Percentiles rank a stretch among this genome's conserved stretches.
Evolutionary conservation across 202 grass and related monocot genomes (phyloP).

Genomic region (Setaria viridis): DNA sequence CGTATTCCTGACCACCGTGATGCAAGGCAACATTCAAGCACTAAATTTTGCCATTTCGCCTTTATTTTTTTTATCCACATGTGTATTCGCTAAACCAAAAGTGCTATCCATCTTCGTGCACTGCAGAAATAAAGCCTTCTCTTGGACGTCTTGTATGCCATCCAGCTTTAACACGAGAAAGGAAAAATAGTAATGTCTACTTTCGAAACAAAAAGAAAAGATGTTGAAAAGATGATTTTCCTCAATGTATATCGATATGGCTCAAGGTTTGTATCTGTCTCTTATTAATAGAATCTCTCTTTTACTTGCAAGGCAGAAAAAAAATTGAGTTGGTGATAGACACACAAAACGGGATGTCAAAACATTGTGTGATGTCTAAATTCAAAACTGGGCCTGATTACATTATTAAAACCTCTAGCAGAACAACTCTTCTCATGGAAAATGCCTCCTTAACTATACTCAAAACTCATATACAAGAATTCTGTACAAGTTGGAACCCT

Average conservation of each 20-base stretch:
- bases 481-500: slow-evolving; percentile 50
- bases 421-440: background rate
- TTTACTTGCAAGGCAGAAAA: background rate
- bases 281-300: background rate
- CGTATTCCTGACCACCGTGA: too few species aligned
- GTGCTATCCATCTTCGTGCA: too few species aligned
- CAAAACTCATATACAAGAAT: slow-evolving; percentile 29
- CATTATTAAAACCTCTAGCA: background rate
- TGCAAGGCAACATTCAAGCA: too few species aligned
- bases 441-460: slow-evolving; percentile 14
- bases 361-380: slow-evolving; percentile 31
- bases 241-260: background rate
- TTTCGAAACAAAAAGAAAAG: background rate
- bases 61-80: too few species aligned
- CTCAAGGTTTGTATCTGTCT: too few species aligned
- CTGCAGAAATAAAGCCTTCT: too few species aligned
- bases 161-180: background rate
- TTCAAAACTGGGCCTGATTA: slow-evolving; percentile 13
- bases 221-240: background rate
- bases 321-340: background rate
- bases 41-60: too few species aligned
- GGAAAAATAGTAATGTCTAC: background rate
- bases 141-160: background rate
- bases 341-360: background rate
- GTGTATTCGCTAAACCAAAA: too few species aligned